Evolutionary conservation across 768 basidiomycete genomes (phyloP).

Genomic region (Floccularia luteovirens): DNA sequence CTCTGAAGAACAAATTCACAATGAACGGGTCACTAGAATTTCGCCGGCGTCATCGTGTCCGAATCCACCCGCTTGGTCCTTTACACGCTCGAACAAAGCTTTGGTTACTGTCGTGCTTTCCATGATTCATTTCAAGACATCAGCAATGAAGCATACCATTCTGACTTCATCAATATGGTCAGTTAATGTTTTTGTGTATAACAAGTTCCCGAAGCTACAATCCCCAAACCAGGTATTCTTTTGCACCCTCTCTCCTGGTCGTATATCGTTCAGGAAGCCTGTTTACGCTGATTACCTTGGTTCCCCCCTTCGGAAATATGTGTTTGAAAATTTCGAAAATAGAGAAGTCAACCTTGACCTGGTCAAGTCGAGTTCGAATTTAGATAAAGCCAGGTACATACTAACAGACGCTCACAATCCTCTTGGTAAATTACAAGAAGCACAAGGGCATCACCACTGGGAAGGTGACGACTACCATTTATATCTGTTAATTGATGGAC

Average conservation of each 20-base stretch:
- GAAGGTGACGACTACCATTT: conserved; percentile 37
- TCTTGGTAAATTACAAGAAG: conserved; percentile 58
- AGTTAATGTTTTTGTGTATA: conserved; percentile 10
- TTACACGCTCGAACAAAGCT: conserved; percentile 61
- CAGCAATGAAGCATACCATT: conserved; percentile 35
- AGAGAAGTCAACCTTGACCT: conserved; percentile 47
- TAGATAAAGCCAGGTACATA: conserved; percentile 37
- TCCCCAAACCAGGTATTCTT: conserved; percentile 59
- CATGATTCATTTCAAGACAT: conserved; percentile 53
- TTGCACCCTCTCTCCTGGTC: conserved; percentile 52
- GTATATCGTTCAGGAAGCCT: conserved; percentile 53
- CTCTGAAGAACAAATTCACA: neutral
- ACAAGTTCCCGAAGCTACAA: neutral
- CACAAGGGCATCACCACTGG: conserved; percentile 71
- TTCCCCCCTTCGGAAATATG: conserved; percentile 55
- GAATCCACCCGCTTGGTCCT: conserved; percentile 59
- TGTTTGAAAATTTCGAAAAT: conserved; percentile 42
- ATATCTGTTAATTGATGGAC: conserved; percentile 1
- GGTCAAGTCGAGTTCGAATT: conserved; percentile 25
- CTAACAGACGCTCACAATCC: conserved; percentile 58
- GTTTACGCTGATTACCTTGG: conserved; percentile 54
- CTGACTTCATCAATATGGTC: conserved; percentile 72
- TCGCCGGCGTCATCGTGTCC: conserved; percentile 65
- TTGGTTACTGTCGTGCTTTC: conserved; percentile 77
- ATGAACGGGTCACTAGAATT: conserved; percentile 49